Base-by-base conservation (phyloP, 208 protist genomes). In the Balamuthia mandrillaris region DNA sequence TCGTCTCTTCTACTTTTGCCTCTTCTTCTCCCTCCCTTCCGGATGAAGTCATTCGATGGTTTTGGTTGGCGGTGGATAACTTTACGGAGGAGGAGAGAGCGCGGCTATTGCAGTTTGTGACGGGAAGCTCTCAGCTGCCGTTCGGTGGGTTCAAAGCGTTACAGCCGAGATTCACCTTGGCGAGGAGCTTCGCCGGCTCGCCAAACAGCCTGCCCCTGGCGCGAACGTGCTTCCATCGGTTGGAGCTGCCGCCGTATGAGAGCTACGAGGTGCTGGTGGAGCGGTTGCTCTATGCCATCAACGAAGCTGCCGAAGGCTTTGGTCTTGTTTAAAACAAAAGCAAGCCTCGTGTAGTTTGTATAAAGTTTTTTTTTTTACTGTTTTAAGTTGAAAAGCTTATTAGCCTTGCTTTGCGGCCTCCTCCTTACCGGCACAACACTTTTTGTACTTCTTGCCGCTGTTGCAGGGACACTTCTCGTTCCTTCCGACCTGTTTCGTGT, bases 181-280 rank as follows among this genome's bases (percentile, higher is more conserved):
- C 24, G 24, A 27, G 61, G 31, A 39, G 47, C 21, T 70, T 47
- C 35, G 33, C n/a, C 24, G 66, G 86, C 9, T 35, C 6, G 18
- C n/a, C n/a, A n/a, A 33, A 63, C 27, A 49, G 70, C 35, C 54
- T 93, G 39, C 90, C 90, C 41, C 42, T 29, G 21, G 79, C 90
- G 27, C 87, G 91, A 29, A 93, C 90, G 33, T 93, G 90, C 81
- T 92, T 91, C 65, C 92, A 93, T 60, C 81, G 86, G 39, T 54
- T 93, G 31, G 88, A 92, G 37, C 68, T 93, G 21, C 90, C 90
- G 29, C 29, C n/a, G 24, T 93, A 93, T 75, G 39, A 52, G n/a
- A 78, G 24, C 14, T 72, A 63, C 65, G 12, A 92, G 0, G 37
- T 60, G 54, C 41, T 92, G 2, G 21, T 60, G 21, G 77, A 88